phyloP scores from a whole-genome alignment of 2,329 filamentous ascomycete species.

The Venturia aucupariae region DNA sequence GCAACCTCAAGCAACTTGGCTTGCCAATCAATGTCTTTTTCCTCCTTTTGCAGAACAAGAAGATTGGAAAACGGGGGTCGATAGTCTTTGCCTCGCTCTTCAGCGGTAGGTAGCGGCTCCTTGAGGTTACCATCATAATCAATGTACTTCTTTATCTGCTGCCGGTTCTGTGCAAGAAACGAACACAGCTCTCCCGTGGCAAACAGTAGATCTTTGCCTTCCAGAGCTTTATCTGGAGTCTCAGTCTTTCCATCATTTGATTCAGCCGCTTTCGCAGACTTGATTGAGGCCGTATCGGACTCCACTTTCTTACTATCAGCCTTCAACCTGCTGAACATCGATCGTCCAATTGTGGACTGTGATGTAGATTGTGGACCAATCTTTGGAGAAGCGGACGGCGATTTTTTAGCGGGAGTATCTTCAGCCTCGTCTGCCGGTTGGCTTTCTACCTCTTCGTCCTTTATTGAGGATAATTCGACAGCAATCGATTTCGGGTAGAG shows the following conservation, averaged over 20 bases:
- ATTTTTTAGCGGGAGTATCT: slow-evolving; percentile 16
- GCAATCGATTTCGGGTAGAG: slow-evolving; percentile 79
- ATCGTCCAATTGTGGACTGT: slow-evolving; percentile 25
- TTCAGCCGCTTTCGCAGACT: slow-evolving; percentile 47
- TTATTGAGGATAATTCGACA: slow-evolving; percentile 62
- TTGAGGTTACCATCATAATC: slow-evolving; percentile 51
- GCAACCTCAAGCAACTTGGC: slow-evolving; percentile 67
- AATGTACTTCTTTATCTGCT: slow-evolving; percentile 51
- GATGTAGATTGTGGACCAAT: slow-evolving; percentile 20
- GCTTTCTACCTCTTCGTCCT: slow-evolving; percentile 35
- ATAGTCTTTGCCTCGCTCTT: slow-evolving; percentile 27
- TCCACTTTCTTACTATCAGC: slow-evolving; percentile 36
- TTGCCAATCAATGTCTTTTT: slow-evolving; percentile 50
- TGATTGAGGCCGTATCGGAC: slow-evolving; percentile 48
- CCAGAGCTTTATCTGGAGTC: slow-evolving; percentile 43
- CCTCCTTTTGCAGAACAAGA: slow-evolving; percentile 25
- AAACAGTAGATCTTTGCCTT: slow-evolving; percentile 74
- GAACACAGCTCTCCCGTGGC: slow-evolving; percentile 77
- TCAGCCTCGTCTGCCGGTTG: slow-evolving; percentile 25
- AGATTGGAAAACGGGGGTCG: slow-evolving; percentile 36
- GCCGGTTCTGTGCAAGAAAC: slow-evolving; percentile 79
- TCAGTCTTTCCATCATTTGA: slow-evolving; percentile 47
- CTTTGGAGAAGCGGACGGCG: slow-evolving; percentile 3
- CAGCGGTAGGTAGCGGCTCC: slow-evolving; percentile 43
- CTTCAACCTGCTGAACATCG: slow-evolving; percentile 40